Percentiles rank a stretch among this genome's conserved stretches.
Conservation (phyloP, 2,329 filamentous ascomycete species). For the Alternaria gansuensis region DNA sequence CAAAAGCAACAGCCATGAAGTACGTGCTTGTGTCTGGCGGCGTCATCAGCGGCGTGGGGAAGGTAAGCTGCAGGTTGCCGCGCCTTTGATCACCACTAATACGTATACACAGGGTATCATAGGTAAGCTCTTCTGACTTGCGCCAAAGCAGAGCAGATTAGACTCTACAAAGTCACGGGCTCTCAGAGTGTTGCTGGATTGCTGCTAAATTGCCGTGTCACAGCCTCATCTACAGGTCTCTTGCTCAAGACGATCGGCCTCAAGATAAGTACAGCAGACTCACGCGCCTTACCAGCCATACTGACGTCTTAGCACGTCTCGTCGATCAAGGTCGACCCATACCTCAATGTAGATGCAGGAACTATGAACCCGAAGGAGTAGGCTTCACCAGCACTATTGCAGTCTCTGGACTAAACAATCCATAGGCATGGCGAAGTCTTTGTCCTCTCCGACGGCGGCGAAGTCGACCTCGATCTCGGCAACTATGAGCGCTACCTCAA, state of each 20-base stretch:
- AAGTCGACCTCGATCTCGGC: constrained; percentile 77
- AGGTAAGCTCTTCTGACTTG: constrained; percentile 56
- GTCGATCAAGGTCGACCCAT: constrained; percentile 75
- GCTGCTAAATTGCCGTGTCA: constrained; percentile 42
- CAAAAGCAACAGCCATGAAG: constrained; percentile 69
- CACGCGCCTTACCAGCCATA: constrained; percentile 26
- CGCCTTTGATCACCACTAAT: constrained; percentile 36
- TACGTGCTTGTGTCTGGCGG: constrained; percentile 83
- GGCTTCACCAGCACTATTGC: constrained; percentile 38
- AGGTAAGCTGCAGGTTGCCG: constrained; percentile 55
- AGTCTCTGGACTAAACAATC: constrained; percentile 21
- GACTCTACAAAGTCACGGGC: not conserved
- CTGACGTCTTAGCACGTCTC: constrained; percentile 63
- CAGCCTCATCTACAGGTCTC: constrained; percentile 75
- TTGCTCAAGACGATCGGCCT: constrained; percentile 82
- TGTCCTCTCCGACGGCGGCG: constrained; percentile 83
- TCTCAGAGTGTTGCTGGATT: not conserved
- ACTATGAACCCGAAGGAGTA: constrained; percentile 74
- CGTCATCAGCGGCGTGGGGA: constrained; percentile 53
- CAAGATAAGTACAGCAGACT: constrained; percentile 66
- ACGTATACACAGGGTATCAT: constrained; percentile 66
- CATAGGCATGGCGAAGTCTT: constrained; percentile 85
- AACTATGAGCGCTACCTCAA: constrained; percentile 85
- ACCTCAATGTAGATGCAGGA: constrained; percentile 80
- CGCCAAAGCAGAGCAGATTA: not conserved